Evolutionary conservation across 2,329 filamentous ascomycete genomes (phyloP), one percentile per base, ranked within the genome.

Genomic region (Lasiodiplodia sp.): DNA sequence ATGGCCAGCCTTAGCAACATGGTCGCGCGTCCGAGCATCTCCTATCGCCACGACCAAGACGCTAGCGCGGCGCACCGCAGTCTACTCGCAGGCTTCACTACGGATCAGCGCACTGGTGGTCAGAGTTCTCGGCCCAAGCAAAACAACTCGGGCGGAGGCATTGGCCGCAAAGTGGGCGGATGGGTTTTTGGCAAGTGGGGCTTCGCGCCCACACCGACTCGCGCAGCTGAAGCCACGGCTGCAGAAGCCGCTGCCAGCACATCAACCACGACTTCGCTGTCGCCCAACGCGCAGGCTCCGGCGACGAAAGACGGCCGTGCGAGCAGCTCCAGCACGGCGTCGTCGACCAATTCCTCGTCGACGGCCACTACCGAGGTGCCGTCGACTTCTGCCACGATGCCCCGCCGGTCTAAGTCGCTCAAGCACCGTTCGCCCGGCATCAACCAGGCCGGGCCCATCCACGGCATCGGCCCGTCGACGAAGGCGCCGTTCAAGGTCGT

Each of bases 151-250:
- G 28, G 52, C 25, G 55, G 65, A 71, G 55, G 75, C 72, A 62
- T 69, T 89, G 81, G 84, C 34, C 84, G 85, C 69, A 87, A 85
- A 69, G 81, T 90, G n/a, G 88, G 88, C 4, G 88, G 88, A 4
- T 91, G 89, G 89, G 85, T 91, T 10, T 85, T 87, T 67, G 86
- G 88, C 2, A 85, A 85, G 72, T 91, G 89, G 89, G 88, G 87
- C 25, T 81, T 84, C 21, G 83, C 84, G 4, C 86, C 77, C 40
- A 66, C 71, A 67, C 67, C 69, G 23, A 64, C 71, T n/a, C 57
- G 44, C 70, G 12, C 21, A 23, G 5, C 63, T 66, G 38, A 67
- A 68, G 40, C 40, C 53, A 31, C 60, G 8, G 60, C 47, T 64
- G 60, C 58, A 63, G 58, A 51, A 21, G 21, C 37, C 47, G 28